These are phyloP conservation scores for Phalaenopsis aphrodite DNA, from an alignment of 106 monocot genomes.

Conservation along the genomic window DNA sequence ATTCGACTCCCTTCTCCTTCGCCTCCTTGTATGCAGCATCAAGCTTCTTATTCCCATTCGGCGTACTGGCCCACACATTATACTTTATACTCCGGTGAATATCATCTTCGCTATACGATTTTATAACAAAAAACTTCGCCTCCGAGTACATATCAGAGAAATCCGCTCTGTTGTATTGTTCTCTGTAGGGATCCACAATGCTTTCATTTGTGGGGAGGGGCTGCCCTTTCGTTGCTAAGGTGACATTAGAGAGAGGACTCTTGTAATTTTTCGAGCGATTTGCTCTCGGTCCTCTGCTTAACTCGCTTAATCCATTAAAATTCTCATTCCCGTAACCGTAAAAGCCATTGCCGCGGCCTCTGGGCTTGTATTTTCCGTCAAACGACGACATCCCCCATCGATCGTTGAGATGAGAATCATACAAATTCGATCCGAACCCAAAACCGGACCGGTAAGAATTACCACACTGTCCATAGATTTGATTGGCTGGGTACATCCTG, in stretches of 20 bases:
- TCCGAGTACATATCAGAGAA: constrained; percentile 46
- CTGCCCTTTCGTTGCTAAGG: constrained; percentile 18
- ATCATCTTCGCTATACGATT: constrained; percentile 90
- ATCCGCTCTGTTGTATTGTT: constrained; percentile 51
- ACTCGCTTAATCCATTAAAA: constrained; percentile 51
- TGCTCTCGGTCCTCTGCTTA: constrained; percentile 70
- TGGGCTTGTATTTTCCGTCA: constrained; percentile 46
- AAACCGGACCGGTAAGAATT: constrained; percentile 20
- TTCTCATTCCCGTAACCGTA: constrained; percentile 53
- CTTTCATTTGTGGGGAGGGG: constrained; percentile 9
- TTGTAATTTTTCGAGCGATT: constrained; percentile 38
- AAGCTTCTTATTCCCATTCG: constrained; percentile 77
- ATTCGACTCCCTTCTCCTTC: constrained; percentile 34
- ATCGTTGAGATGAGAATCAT: constrained; percentile 30
- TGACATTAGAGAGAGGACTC: constrained; percentile 11
- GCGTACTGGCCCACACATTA: constrained; percentile 83
- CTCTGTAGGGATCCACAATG: constrained; percentile 30
- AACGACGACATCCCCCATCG: constrained; percentile 16
- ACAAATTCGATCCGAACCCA: constrained; percentile 28
- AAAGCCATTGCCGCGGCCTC: constrained; percentile 46
- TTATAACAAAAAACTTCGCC: constrained; percentile 75
- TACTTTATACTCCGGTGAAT: constrained; percentile 81
- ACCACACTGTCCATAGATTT: constrained; percentile 42
- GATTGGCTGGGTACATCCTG: constrained; percentile 43
- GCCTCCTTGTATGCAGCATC: constrained; percentile 64